Evolutionary conservation across 108 stramenopile genomes (phyloP), one percentile per base, ranked within the genome.

Genomic region (Nitzschia palea): DNA sequence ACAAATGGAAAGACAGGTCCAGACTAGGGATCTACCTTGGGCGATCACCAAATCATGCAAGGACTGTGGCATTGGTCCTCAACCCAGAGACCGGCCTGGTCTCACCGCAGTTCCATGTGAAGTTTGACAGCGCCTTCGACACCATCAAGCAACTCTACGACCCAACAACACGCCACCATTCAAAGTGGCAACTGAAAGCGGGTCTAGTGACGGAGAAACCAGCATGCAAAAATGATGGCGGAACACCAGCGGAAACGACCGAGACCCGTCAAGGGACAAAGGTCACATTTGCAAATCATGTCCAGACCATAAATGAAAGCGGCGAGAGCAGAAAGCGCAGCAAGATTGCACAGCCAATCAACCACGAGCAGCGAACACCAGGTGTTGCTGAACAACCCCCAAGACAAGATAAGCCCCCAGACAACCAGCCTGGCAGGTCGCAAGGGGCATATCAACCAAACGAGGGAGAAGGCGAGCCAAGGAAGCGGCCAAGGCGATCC

Each of bases 11-110:
- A 0, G 47, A 55, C 29, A 15, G 68, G 18, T 62, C 72, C 0
- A 22, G 66, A 15, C 22, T 80, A 4, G 76, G 72, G 17, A 45
- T 81, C 14, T 76, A 77, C 47, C 31, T 74, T 4, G 80, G 80
- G 12, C 67, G 36, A 26, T 68, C 66, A 26, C 72, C 67, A 6
- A 14, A 1, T 34, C 80, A 80, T 48, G 74, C 75, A 18, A 9
- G 80, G 6, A 68, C 64, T n/a, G 73, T 81, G 0, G 48, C 54
- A 0, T 53, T 81, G 23, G 47, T 77, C 4, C 51, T 77, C 15
- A 70, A 64, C 31, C 65, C 43, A 0, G 48, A 17, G 9, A 73
- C 80, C 10, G 80, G 76, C 1, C 62, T 73, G 2, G 67, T 70
- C 0, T 71, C 76, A 32, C 79, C 68, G 6, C 73, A 80, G 29